Percentiles rank a stretch among this genome's conserved stretches.
Conservation (phyloP, 2,329 filamentous ascomycete genomes). For the Fusarium xylarioides region DNA sequence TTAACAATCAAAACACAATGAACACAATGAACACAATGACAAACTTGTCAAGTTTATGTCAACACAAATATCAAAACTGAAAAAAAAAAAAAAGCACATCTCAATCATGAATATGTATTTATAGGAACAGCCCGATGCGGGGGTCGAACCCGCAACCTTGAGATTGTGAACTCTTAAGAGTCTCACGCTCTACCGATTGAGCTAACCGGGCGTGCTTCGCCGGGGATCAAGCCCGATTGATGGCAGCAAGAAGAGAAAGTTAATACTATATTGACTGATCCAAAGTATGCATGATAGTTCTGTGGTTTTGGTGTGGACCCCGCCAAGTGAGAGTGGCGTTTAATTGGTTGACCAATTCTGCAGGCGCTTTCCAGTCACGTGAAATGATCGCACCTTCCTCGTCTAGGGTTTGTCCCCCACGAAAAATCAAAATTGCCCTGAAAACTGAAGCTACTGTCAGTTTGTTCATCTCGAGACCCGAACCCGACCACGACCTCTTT, state of each 20-base stretch:
- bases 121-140: slow-evolving; percentile 54
- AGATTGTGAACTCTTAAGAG: slow-evolving; percentile 63
- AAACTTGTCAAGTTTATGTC: not conserved
- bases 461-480: slow-evolving; percentile 49
- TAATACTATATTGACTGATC: fast-evolving
- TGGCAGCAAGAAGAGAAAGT: not conserved
- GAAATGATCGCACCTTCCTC: slow-evolving; percentile 35
- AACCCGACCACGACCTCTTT: slow-evolving; percentile 47
- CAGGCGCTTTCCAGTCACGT: slow-evolving; percentile 43
- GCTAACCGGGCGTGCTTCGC: slow-evolving; percentile 55
- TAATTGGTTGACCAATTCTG: slow-evolving; percentile 5
- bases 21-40: too few relatives aligned
- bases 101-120: slow-evolving; percentile 38
- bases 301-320: too few relatives aligned
- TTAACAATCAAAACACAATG: fast-evolving
- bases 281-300: not conserved
- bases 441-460: slow-evolving; percentile 35
- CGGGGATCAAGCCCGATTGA: slow-evolving; percentile 51
- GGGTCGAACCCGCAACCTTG: slow-evolving; percentile 66
- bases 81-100: slow-evolving; percentile 39
- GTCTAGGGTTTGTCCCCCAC: slow-evolving; percentile 53
- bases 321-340: too few relatives aligned
- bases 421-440: slow-evolving; percentile 30
- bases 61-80: not conserved
- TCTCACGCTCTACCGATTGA: slow-evolving; percentile 70